phyloP scores from a whole-genome alignment of 306 rosid species.

The Comarum palustre region DNA sequence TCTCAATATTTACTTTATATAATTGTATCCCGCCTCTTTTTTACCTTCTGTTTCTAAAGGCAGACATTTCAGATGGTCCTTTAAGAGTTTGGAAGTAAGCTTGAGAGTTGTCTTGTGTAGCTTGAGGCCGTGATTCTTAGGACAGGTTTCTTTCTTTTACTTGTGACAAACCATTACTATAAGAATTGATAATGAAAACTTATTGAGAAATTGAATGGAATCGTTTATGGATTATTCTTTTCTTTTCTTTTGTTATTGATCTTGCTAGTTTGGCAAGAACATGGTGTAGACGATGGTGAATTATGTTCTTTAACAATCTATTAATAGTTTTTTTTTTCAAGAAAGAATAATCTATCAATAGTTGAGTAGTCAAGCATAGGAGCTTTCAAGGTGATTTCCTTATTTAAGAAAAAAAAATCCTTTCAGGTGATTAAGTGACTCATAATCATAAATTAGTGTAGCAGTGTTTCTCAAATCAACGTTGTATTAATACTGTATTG shows the following conservation, averaged over 20 bases:
- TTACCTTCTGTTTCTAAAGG: constrained; percentile 8
- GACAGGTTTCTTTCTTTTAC: neutral
- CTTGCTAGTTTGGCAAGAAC: neutral
- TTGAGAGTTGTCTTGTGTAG: too few species aligned
- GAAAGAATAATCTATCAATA: neutral
- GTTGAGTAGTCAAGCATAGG: neutral
- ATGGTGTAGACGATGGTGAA: neutral
- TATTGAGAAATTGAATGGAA: neutral
- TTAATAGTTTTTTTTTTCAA: too few species aligned
- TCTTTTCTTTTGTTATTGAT: neutral
- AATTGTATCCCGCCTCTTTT: neutral
- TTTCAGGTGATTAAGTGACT: neutral
- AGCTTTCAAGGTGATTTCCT: neutral
- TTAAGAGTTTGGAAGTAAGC: neutral
- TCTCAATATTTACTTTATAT: neutral
- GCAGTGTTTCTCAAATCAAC: neutral
- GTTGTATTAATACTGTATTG: neutral
- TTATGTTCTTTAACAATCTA: neutral
- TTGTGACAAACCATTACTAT: neutral
- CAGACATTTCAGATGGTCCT: constrained; percentile 20
- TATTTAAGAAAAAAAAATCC: too few species aligned
- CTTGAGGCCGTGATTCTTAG: neutral
- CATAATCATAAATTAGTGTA: neutral
- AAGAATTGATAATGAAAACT: neutral
- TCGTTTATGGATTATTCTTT: neutral